Base-by-base conservation (phyloP, 2,329 filamentous ascomycete species). In the Xylaria arbuscula region DNA sequence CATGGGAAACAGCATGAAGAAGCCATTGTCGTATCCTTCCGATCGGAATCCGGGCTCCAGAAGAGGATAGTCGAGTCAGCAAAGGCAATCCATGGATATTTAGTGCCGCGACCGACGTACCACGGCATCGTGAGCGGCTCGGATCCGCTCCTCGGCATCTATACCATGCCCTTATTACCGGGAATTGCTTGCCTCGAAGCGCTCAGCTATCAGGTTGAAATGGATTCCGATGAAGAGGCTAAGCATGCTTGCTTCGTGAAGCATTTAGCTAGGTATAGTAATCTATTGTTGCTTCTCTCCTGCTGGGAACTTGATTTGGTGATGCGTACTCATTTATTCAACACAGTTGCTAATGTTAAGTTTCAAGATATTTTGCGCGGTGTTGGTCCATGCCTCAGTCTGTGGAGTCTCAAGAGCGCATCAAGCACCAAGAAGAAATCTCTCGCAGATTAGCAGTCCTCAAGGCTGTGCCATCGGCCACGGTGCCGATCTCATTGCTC, bases 291-390 rank as follows among this genome's bases (percentile, higher is more conserved):
- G n/a, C n/a, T n/a, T n/a, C n/a, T n/a, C n/a, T n/a, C n/a, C n/a
- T n/a, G n/a, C n/a, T n/a, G n/a, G n/a, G n/a, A n/a, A n/a, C n/a
- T n/a, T n/a, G n/a, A n/a, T n/a, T n/a, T n/a, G n/a, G n/a, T n/a
- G n/a, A n/a, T n/a, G n/a, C n/a, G n/a, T n/a, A n/a, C n/a, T n/a
- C n/a, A n/a, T n/a, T n/a, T n/a, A n/a, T n/a, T n/a, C n/a, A n/a
- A n/a, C n/a, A n/a, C n/a, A n/a, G n/a, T n/a, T n/a, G 36, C 56
- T 58, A 13, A 67, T 8, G 45, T 58, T 32, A 2, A 28, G 28
- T 28, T 64, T 32, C 17, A 60, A 72, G 72, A 47, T 77, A 77
- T 63, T 77, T 78, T 74, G 73, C 75, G 53, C 72, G 73, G 71
- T 72, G 72, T 34, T 74, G 69, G 73, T 68, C 63, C 45, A 68